Percentiles rank a stretch among this genome's conserved stretches.
These are phyloP conservation scores for Coleophoma crateriformis DNA, from an alignment of 2,329 filamentous ascomycete genomes.

Conservation along the genomic window DNA sequence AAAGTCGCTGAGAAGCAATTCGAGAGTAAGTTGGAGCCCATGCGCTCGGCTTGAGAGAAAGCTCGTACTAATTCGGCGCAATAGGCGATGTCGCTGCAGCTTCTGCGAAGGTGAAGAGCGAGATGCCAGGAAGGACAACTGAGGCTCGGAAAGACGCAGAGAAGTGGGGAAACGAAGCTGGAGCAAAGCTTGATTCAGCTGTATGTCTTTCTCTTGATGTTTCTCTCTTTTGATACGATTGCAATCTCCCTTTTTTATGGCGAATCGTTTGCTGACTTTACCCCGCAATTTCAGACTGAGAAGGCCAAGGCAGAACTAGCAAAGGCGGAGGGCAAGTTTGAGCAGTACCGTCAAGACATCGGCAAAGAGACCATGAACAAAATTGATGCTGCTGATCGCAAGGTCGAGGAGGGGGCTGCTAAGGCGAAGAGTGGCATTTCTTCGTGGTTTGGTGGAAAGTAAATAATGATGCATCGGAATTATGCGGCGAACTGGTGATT, in stretches of 20 bases:
- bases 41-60: neutral
- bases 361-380: conserved; percentile 63
- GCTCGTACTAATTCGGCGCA: neutral
- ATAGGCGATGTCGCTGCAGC: conserved; percentile 72
- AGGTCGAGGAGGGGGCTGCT: conserved; percentile 69
- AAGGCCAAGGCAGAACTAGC: conserved; percentile 59
- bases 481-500: no score
- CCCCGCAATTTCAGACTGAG: conserved; percentile 39
- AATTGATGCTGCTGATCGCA: conserved; percentile 78
- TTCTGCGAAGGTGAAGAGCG: conserved; percentile 58
- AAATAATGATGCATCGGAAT: conserved; percentile 16
- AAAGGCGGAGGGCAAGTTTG: conserved; percentile 54
- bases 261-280: conserved; percentile 11
- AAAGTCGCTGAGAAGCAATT: conserved; percentile 81
- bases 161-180: conserved; percentile 53
- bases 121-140: conserved; percentile 56
- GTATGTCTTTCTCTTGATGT: conserved; percentile 41
- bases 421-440: conserved; percentile 82
- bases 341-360: conserved; percentile 55
- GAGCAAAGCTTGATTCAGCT: conserved; percentile 61
- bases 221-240: neutral
- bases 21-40: conserved; percentile 57
- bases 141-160: conserved; percentile 61
- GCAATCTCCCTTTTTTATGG: neutral
- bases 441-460: conserved; percentile 75